phyloP scores from a whole-genome alignment of 345 rosid species.

The Euphorbia tirucalli region DNA sequence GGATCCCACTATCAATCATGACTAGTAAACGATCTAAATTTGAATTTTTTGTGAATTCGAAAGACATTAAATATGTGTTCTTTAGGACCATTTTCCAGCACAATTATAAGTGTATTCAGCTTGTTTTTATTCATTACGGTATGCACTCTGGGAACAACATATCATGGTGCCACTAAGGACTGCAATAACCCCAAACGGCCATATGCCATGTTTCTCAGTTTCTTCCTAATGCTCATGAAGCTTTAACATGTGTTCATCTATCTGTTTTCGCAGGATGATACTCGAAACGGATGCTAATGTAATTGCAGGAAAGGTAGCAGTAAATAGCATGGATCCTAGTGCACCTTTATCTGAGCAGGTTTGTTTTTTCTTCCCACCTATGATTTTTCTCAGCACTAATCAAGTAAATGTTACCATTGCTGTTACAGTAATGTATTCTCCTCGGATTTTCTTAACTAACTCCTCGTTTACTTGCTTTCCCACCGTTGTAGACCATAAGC shows the following conservation, averaged over 20 bases:
- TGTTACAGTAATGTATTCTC: no score
- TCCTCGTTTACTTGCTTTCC: background rate
- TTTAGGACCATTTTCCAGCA: background rate
- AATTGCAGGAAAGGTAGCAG: slow-evolving; percentile 85
- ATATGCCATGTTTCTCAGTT: background rate
- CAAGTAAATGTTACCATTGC: no score
- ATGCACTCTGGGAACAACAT: no score
- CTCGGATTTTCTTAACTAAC: background rate
- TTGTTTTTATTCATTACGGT: background rate
- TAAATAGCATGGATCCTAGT: slow-evolving; percentile 67
- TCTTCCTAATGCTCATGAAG: background rate
- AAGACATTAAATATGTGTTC: no score
- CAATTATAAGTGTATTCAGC: background rate
- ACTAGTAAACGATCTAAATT: background rate
- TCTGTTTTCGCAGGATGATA: slow-evolving; percentile 51
- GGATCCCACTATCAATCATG: background rate
- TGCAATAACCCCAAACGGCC: no score
- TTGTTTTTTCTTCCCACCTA: background rate
- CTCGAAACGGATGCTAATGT: slow-evolving; percentile 81
- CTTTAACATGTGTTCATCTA: background rate
- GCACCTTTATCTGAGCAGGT: slow-evolving; percentile 94
- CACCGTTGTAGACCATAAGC: slow-evolving; percentile 47
- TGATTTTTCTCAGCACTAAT: background rate
- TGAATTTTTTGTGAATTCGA: background rate
- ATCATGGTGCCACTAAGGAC: no score